Conservation (phyloP, 306 rosid species). For the Parietaria judaica region DNA sequence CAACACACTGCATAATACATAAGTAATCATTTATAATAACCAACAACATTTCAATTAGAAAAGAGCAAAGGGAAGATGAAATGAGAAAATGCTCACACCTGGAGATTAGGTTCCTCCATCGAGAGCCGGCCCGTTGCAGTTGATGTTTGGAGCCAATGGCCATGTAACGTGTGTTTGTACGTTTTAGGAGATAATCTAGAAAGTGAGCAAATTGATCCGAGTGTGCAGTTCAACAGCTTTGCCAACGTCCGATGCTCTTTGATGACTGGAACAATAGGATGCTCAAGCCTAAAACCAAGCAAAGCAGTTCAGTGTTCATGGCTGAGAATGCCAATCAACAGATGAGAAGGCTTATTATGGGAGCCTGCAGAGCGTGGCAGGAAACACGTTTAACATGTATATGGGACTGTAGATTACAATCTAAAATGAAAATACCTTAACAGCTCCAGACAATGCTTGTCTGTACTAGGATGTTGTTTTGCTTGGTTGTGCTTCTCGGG, state of each 20-base stretch:
- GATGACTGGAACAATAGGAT: constrained; percentile 85
- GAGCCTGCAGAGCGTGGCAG: background rate
- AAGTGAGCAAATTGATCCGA: constrained; percentile 85
- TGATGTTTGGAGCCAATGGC: constrained; percentile 94
- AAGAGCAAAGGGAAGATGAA: background rate
- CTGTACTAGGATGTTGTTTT: constrained; percentile 87
- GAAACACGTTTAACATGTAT: background rate
- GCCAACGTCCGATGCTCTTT: constrained; percentile 91
- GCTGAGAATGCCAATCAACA: constrained; percentile 10
- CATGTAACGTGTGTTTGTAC: constrained; percentile 82
- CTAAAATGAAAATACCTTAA: constrained; percentile 43
- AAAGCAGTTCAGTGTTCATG: constrained; percentile 6
- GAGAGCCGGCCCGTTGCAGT: constrained; percentile 99
- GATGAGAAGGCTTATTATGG: background rate
- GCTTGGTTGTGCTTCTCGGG: constrained; percentile 71
- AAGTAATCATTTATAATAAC: background rate
- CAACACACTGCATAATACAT: constrained; percentile 67
- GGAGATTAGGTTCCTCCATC: constrained; percentile 98
- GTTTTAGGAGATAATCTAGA: constrained; percentile 62
- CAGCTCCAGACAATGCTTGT: constrained; percentile 79
- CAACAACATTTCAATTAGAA: constrained; percentile 1
- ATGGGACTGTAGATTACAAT: background rate
- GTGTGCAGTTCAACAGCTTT: constrained; percentile 78
- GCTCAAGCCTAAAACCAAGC: constrained; percentile 73
- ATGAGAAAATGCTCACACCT: constrained; percentile 41